Conservation (phyloP, 202 grass and related monocot species). For the Setaria italica region DNA sequence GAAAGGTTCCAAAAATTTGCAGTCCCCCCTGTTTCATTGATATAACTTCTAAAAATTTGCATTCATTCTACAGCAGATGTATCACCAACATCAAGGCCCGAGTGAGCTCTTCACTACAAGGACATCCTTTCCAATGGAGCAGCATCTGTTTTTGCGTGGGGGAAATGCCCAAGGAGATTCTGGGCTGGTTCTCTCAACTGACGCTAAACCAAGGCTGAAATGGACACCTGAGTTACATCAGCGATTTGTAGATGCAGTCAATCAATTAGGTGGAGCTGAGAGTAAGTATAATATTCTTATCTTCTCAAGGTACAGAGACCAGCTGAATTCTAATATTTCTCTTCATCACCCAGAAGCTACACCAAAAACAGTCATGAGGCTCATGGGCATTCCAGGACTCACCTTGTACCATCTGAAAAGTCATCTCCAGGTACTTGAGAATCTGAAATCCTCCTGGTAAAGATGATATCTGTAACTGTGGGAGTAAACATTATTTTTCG, state of each 20-base stretch:
- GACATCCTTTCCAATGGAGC: slow-evolving; percentile 69
- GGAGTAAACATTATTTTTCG: slow-evolving; percentile 44
- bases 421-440: slow-evolving; percentile 82
- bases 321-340: slow-evolving; percentile 49
- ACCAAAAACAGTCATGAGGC: slow-evolving; percentile 97
- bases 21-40: neutral
- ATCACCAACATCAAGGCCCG: slow-evolving; percentile 79
- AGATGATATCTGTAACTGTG: slow-evolving; percentile 37
- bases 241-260: slow-evolving; percentile 93
- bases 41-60: slow-evolving; percentile 47
- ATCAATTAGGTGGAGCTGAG: slow-evolving; percentile 96
- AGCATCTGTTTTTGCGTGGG: slow-evolving; percentile 82
- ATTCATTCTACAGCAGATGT: slow-evolving; percentile 66
- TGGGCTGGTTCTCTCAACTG: slow-evolving; percentile 92
- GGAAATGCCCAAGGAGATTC: slow-evolving; percentile 82
- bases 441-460: slow-evolving; percentile 37
- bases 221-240: slow-evolving; percentile 98
- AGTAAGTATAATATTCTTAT: slow-evolving; percentile 72
- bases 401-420: slow-evolving; percentile 99
- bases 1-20: slow-evolving; percentile 30
- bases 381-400: slow-evolving; percentile 97
- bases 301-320: slow-evolving; percentile 38
- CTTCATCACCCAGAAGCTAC: slow-evolving; percentile 84
- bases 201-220: slow-evolving; percentile 96
- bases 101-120: slow-evolving; percentile 74